phyloP scores from a whole-genome alignment of 768 basidiomycete species.

The Psilocybe azurescens region DNA sequence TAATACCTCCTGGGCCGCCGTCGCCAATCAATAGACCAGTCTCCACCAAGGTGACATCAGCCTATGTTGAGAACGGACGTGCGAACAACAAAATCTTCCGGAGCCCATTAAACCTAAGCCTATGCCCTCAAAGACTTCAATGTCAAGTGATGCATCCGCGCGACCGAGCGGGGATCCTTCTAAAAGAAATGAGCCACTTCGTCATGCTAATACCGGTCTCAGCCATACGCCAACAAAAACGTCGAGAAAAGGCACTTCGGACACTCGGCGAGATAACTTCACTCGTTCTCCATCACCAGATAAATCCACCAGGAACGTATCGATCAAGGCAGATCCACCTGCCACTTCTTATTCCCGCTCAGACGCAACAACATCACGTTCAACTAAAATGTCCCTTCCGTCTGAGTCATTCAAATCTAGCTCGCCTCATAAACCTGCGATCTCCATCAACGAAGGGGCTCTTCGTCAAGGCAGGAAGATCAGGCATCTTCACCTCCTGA shows the following conservation, averaged over 20 bases:
- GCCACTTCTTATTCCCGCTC: constrained; percentile 19
- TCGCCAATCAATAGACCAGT: constrained; percentile 30
- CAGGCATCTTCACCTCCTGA: constrained; percentile 77
- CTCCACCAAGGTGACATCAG: constrained; percentile 12
- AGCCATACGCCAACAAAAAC: constrained; percentile 19
- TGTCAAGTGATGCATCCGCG: constrained; percentile 9
- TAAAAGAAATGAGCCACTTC: constrained; percentile 12
- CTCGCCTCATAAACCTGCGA: constrained; percentile 26
- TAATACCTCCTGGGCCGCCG: constrained; percentile 33
- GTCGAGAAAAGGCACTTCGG: constrained; percentile 13
- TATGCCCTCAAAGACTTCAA: constrained; percentile 8
- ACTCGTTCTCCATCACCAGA: constrained; percentile 18
- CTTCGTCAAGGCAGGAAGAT: constrained; percentile 24
- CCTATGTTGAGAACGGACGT: constrained; percentile 17
- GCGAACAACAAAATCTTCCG: constrained; percentile 10
- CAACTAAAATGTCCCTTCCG: constrained; percentile 15
- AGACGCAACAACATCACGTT: constrained; percentile 21
- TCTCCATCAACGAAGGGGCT: constrained; percentile 23
- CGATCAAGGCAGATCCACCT: constrained; percentile 33
- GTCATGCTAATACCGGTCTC: constrained; percentile 11
- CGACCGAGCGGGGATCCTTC: constrained; percentile 8
- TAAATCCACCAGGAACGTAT: constrained; percentile 28
- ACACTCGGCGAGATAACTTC: constrained; percentile 8
- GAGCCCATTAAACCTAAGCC: constrained; percentile 1
- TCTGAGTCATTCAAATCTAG: constrained; percentile 19